A percentile compares a stretch with the other conserved stretches of the same genome.
These are phyloP conservation scores for Pterula multifida DNA, from an alignment of 1,284 basidiomycete species.

Conservation along the genomic window DNA sequence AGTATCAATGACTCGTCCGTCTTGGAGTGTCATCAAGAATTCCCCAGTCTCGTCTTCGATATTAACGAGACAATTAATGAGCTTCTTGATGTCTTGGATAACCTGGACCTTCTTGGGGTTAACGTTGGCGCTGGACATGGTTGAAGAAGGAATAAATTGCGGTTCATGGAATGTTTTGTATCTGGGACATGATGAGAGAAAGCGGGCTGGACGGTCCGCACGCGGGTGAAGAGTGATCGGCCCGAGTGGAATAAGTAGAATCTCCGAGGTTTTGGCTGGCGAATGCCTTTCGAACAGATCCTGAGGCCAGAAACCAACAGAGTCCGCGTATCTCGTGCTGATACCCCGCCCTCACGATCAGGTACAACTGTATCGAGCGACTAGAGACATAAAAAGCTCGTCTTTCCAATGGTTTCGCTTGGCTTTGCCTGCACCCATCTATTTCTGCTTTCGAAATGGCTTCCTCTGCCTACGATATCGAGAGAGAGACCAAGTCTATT, in stretches of 20 bases:
- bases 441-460: neutral
- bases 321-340: neutral
- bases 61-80: slow-evolving; percentile 46
- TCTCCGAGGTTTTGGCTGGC: neutral
- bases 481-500: neutral
- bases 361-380: no score
- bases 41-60: slow-evolving; percentile 49
- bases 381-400: neutral
- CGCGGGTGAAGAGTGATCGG: neutral
- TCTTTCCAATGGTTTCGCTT: no score
- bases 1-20: slow-evolving; percentile 52
- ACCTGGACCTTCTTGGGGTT: slow-evolving; percentile 14
- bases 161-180: neutral
- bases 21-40: slow-evolving; percentile 40
- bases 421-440: neutral
- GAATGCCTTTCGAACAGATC: neutral
- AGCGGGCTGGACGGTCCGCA: neutral
- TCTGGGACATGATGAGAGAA: neutral
- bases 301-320: neutral
- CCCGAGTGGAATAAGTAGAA: neutral
- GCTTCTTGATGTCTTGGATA: slow-evolving; percentile 26
- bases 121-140: slow-evolving; percentile 7
- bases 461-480: neutral
- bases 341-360: neutral
- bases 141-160: neutral